phyloP scores from a whole-genome alignment of 495 filamentous ascomycete genomes.

The Penicillium ucsense region DNA sequence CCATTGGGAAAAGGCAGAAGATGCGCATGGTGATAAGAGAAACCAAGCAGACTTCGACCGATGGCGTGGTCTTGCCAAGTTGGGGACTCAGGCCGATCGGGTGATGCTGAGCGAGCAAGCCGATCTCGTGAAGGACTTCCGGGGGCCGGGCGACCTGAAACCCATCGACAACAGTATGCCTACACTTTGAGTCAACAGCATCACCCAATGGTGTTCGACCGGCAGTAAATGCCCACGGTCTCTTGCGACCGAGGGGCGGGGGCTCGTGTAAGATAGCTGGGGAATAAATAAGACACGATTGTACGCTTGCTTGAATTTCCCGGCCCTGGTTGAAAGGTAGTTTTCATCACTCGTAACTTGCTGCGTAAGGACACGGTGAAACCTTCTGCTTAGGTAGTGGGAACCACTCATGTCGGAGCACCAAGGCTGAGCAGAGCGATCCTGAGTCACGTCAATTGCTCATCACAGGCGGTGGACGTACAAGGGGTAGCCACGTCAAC shows the following conservation, averaged over 20 bases:
- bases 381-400: no score
- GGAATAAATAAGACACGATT: no score
- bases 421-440: no score
- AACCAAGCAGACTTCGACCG: slow-evolving; percentile 21
- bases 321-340: no score
- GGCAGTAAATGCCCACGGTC: not conserved
- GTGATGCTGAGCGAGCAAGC: slow-evolving; percentile 31
- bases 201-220: no score
- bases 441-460: no score
- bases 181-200: slow-evolving; percentile 12
- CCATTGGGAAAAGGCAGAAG: slow-evolving; percentile 26
- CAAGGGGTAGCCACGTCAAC: no score
- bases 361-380: no score
- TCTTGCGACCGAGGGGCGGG: not conserved
- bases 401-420: no score
- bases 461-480: no score
- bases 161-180: slow-evolving; percentile 22
- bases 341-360: no score
- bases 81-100: slow-evolving; percentile 26
- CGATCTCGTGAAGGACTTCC: slow-evolving; percentile 27
- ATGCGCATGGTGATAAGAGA: slow-evolving; percentile 30
- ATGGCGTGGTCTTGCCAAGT: slow-evolving; percentile 24
- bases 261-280: not conserved
- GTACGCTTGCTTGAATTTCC: no score
- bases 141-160: slow-evolving; percentile 24